Evolutionary conservation across 768 basidiomycete genomes (phyloP).

Genomic region (Agrocybe chaxingu): DNA sequence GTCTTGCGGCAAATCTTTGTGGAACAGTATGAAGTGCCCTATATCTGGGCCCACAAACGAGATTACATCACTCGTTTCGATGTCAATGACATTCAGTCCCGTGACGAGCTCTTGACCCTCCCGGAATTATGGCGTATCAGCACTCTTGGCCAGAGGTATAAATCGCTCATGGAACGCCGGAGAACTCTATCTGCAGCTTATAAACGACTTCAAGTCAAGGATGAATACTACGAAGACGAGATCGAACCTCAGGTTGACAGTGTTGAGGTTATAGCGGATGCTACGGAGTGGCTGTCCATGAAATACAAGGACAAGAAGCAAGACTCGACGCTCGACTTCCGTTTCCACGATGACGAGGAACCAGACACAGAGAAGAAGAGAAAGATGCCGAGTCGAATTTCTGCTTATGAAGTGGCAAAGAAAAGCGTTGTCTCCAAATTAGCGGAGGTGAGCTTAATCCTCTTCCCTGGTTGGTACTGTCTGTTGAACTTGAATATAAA

Average conservation of each 20-base stretch:
- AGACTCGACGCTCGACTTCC: constrained; percentile 50
- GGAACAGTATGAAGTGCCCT: constrained; percentile 90
- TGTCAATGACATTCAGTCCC: constrained; percentile 55
- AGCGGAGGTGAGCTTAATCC: constrained; percentile 59
- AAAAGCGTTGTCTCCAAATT: constrained; percentile 73
- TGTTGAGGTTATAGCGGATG: constrained; percentile 87
- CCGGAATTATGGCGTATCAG: constrained; percentile 92
- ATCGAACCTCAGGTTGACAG: constrained; percentile 67
- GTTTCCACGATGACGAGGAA: constrained; percentile 72
- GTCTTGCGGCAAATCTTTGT: constrained; percentile 82
- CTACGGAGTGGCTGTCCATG: constrained; percentile 86
- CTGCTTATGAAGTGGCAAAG: constrained; percentile 81
- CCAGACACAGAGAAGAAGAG: constrained; percentile 51
- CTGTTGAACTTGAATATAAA: not conserved
- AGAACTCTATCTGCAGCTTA: constrained; percentile 62
- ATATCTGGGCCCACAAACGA: constrained; percentile 90
- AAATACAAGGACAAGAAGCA: constrained; percentile 78
- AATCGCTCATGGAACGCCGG: constrained; percentile 78
- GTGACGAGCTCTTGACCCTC: constrained; percentile 68
- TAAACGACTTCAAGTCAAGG: constrained; percentile 60
- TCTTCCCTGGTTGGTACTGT: not conserved
- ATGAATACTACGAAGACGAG: constrained; percentile 74
- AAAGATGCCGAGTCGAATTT: constrained; percentile 82
- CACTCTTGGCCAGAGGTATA: constrained; percentile 83
- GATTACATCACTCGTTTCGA: constrained; percentile 89